phyloP scores from a whole-genome alignment of 441 rosid species.

The Viola pubescens region DNA sequence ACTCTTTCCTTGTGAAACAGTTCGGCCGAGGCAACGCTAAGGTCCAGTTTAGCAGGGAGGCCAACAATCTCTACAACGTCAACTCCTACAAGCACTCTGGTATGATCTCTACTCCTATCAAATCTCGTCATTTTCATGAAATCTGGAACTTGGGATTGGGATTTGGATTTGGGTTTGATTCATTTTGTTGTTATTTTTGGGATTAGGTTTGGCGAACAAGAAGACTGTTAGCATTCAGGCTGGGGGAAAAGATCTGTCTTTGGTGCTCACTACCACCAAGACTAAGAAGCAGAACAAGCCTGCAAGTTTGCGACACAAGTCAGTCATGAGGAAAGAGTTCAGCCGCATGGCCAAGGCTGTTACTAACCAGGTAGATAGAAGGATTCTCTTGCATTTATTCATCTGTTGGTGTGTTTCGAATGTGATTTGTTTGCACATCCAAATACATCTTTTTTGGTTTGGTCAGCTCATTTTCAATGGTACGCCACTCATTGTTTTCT shows the following conservation, averaged over 20 bases:
- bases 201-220: constrained; percentile 68
- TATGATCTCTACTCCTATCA: neutral
- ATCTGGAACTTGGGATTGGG: neutral
- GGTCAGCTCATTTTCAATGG: too few relatives aligned
- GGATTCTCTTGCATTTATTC: neutral
- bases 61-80: constrained; percentile 49
- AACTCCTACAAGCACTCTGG: constrained; percentile 58
- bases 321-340: constrained; percentile 65
- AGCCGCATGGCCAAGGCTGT: constrained; percentile 61
- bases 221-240: constrained; percentile 70
- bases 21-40: constrained; percentile 41
- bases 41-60: constrained; percentile 47
- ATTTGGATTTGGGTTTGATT: constrained; percentile 1
- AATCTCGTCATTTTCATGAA: too few relatives aligned
- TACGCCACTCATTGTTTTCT: too few relatives aligned
- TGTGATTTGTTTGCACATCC: neutral
- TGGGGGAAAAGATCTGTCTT: constrained; percentile 47
- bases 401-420: neutral
- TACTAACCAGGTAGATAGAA: constrained; percentile 33
- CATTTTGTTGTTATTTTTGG: constrained; percentile 4
- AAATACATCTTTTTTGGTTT: neutral
- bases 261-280: constrained; percentile 67
- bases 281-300: constrained; percentile 59
- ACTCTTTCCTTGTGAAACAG: constrained; percentile 29
- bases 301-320: constrained; percentile 41